phyloP scores from a whole-genome alignment of 2,329 filamentous ascomycete species.

The Nemania sp. region DNA sequence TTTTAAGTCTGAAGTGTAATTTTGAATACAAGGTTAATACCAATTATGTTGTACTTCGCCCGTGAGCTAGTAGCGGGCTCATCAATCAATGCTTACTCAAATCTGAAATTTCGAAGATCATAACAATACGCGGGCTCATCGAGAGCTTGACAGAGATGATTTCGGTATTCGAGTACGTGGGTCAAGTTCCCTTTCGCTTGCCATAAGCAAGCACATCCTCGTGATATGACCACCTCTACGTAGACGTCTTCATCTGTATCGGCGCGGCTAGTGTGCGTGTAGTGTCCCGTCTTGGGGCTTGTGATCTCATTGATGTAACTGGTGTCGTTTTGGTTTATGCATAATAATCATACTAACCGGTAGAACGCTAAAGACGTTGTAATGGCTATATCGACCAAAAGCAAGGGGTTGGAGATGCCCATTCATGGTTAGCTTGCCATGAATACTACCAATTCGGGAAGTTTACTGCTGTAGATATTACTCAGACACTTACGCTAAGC shows the following conservation, averaged over 20 bases:
- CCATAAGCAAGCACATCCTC: not conserved
- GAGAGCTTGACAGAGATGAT: not conserved
- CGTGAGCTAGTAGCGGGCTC: not conserved
- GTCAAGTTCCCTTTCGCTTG: not conserved
- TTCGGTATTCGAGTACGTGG: not conserved
- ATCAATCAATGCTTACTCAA: not conserved
- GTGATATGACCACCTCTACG: not conserved
- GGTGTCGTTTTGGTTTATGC: no score
- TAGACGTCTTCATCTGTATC: not conserved
- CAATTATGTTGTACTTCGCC: no score
- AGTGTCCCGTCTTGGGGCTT: no score
- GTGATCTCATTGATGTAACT: no score
- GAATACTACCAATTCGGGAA: not conserved
- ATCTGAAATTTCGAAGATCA: not conserved
- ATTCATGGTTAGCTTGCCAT: not conserved
- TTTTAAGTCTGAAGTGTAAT: no score
- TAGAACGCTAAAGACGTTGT: not conserved
- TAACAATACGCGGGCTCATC: no score
- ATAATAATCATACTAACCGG: not conserved
- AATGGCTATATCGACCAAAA: not conserved
- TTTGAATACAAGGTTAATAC: no score
- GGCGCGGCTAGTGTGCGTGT: no score
- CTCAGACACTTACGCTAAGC: no score
- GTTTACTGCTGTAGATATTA: not conserved
- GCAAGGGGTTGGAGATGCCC: constrained; percentile 2